phyloP scores from a whole-genome alignment of 257 asterid species.

The Prunella vulgaris region DNA sequence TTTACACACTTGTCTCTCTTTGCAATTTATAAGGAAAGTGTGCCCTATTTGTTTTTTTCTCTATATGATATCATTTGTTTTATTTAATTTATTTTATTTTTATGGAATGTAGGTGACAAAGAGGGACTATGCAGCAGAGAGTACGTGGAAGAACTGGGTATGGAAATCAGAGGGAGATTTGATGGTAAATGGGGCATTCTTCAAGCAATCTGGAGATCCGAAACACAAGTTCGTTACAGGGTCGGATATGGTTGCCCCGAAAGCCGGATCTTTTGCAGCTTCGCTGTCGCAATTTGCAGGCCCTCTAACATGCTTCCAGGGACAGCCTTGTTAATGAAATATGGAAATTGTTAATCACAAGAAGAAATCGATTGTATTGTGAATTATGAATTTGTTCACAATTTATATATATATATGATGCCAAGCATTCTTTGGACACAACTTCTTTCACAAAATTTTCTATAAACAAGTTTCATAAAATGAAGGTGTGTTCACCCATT shows the following conservation, averaged over 20 bases:
- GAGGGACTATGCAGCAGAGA: conserved; percentile 54
- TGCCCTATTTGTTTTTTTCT: too few relatives aligned
- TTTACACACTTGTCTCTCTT: too few relatives aligned
- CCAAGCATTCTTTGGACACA: too few relatives aligned
- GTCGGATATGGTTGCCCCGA: conserved; percentile 34
- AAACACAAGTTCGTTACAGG: conserved; percentile 30
- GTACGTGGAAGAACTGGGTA: conserved; percentile 67
- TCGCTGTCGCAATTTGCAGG: conserved; percentile 49
- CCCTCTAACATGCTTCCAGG: conserved; percentile 37
- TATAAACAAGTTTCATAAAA: too few relatives aligned
- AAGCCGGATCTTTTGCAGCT: conserved; percentile 40
- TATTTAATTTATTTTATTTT: background rate
- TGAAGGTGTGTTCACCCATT: too few relatives aligned
- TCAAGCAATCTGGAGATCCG: conserved; percentile 58
- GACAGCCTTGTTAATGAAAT: conserved; percentile 20
- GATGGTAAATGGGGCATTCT: conserved; percentile 70
- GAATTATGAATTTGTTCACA: too few relatives aligned
- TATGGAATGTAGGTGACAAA: conserved; percentile 64
- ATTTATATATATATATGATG: too few relatives aligned
- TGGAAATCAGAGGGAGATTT: conserved; percentile 82
- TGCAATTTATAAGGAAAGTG: too few relatives aligned
- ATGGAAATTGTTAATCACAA: background rate
- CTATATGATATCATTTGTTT: too few relatives aligned
- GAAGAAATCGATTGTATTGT: too few relatives aligned
- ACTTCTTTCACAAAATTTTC: too few relatives aligned